A percentile compares a stretch with the other conserved stretches of the same genome.
Evolutionary conservation across 352 stramenopile species (phyloP).

Genomic region (Pythium brachiatum): DNA sequence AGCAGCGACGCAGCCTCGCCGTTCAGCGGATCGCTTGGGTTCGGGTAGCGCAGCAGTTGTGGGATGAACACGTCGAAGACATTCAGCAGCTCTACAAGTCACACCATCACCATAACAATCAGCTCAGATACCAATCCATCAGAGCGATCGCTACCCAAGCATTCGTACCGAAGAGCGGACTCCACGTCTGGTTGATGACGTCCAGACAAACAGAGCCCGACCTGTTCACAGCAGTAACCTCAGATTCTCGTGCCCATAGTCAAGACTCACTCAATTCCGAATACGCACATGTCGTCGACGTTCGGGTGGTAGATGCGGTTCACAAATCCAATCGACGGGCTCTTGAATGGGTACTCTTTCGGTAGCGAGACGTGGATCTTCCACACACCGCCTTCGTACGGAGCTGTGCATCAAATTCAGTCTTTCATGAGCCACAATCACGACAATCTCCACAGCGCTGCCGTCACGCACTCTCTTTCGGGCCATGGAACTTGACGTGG

Average conservation of each 20-base stretch:
- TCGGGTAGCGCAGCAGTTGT: slow-evolving; percentile 91
- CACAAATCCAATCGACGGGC: slow-evolving; percentile 90
- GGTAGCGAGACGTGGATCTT: slow-evolving; percentile 92
- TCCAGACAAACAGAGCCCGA: slow-evolving; percentile 92
- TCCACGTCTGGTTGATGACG: slow-evolving; percentile 95
- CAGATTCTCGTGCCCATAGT: not conserved
- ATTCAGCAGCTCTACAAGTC: slow-evolving; percentile 83
- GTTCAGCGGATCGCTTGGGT: slow-evolving; percentile 91
- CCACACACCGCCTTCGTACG: slow-evolving; percentile 91
- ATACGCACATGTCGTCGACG: slow-evolving; percentile 88
- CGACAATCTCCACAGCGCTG: not conserved
- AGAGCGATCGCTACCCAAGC: not conserved
- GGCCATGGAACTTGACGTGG: slow-evolving; percentile 84
- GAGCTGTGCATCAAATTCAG: slow-evolving; percentile 39
- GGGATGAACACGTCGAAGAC: slow-evolving; percentile 94
- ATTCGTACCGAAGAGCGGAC: slow-evolving; percentile 87
- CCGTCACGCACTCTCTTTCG: slow-evolving; percentile 68
- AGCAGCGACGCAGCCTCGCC: slow-evolving; percentile 86
- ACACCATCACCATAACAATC: not conserved
- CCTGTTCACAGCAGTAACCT: slow-evolving; percentile 27
- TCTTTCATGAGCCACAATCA: not conserved
- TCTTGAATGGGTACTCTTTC: slow-evolving; percentile 93
- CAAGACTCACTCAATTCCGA: not conserved
- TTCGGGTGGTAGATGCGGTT: slow-evolving; percentile 94
- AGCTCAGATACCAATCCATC: not conserved